Evolutionary conservation across 179 eudicot species (phyloP).

Genomic region (Beta corolliflora): DNA sequence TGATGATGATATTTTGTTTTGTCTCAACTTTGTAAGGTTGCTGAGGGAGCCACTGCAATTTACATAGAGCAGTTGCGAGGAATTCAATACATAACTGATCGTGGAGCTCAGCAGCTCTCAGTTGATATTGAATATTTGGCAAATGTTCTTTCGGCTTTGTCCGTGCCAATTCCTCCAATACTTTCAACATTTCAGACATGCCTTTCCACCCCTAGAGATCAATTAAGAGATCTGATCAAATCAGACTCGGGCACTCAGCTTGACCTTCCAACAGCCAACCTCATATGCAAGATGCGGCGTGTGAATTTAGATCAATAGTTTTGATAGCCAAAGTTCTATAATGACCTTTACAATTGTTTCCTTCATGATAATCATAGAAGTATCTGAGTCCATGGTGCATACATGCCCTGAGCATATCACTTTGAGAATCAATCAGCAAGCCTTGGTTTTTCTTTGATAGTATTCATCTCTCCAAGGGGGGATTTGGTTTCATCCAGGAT

Average conservation of each 20-base stretch:
- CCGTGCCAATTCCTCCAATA: constrained; percentile 76
- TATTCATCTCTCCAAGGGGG: not conserved
- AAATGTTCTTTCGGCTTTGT: constrained; percentile 88
- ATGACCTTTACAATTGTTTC: not conserved
- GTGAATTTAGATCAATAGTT: constrained; percentile 53
- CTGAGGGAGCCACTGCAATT: constrained; percentile 92
- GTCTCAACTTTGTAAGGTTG: constrained; percentile 53
- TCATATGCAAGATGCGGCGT: constrained; percentile 84
- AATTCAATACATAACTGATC: constrained; percentile 79
- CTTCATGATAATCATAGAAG: not conserved
- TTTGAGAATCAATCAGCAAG: too few species aligned
- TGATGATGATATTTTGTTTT: constrained; percentile 3
- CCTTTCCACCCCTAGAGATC: constrained; percentile 75
- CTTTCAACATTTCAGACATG: constrained; percentile 84
- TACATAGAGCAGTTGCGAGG: constrained; percentile 91
- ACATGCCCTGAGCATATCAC: not conserved
- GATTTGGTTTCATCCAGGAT: constrained; percentile 4
- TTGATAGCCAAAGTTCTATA: not conserved
- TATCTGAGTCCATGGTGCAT: not conserved
- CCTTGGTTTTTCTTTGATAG: not conserved
- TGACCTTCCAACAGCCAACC: constrained; percentile 66
- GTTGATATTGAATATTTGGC: constrained; percentile 87
- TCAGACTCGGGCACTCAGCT: constrained; percentile 61
- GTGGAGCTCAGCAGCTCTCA: constrained; percentile 88
- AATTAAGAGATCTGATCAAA: constrained; percentile 66